These are phyloP conservation scores for Bimuria novae-zelandiae DNA, from an alignment of 2,329 filamentous ascomycete genomes.

Conservation along the genomic window DNA sequence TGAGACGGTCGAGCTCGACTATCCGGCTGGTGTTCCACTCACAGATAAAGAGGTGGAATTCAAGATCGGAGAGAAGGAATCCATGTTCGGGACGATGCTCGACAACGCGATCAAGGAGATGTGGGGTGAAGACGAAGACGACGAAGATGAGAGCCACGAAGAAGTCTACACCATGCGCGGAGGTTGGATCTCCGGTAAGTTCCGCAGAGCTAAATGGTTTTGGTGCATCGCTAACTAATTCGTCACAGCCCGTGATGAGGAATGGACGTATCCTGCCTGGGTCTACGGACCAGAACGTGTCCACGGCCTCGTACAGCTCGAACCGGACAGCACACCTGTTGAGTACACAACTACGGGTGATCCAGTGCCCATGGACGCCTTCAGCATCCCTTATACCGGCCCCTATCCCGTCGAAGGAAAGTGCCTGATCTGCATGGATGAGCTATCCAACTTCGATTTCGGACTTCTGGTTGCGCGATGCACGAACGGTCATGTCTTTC, in stretches of 20 bases:
- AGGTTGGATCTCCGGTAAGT: background rate
- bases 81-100: background rate
- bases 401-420: background rate
- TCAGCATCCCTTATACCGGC: background rate
- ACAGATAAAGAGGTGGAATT: background rate
- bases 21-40: background rate
- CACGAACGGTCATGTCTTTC: slow-evolving; percentile 2
- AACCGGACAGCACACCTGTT: background rate
- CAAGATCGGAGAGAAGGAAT: background rate
- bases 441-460: background rate
- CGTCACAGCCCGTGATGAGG: background rate
- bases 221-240: background rate
- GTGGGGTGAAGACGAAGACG: background rate
- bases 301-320: background rate
- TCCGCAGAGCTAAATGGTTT: background rate
- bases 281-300: background rate
- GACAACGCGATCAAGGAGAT: slow-evolving; percentile 1
- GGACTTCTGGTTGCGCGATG: background rate
- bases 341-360: background rate
- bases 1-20: background rate
- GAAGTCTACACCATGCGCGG: background rate
- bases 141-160: background rate
- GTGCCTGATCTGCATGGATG: slow-evolving; percentile 4
- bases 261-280: background rate
- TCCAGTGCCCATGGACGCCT: background rate